A percentile compares a stretch with the other conserved stretches of the same genome.
These are phyloP conservation scores for Chalara sp. DNA, from an alignment of 2,329 filamentous ascomycete genomes.

Conservation along the genomic window DNA sequence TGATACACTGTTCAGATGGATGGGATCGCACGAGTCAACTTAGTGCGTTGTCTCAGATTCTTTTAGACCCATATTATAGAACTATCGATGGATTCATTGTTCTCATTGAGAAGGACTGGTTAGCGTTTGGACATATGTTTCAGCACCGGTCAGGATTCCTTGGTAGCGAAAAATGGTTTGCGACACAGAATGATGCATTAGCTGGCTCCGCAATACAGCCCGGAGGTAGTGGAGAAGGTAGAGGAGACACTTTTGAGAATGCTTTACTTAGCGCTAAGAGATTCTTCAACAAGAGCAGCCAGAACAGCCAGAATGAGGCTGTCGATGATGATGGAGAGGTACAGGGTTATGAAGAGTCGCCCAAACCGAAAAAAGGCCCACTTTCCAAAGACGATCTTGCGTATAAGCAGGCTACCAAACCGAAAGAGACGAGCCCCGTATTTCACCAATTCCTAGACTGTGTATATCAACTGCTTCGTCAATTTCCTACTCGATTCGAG, in stretches of 20 bases:
- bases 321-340: constrained; percentile 45
- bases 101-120: constrained; percentile 93
- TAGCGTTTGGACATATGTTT: constrained; percentile 98
- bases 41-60: constrained; percentile 83
- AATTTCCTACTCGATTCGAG: constrained; percentile 84
- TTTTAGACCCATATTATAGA: constrained; percentile 91
- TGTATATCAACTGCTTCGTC: constrained; percentile 81
- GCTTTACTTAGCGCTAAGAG: constrained; percentile 78
- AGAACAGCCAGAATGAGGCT: constrained; percentile 51
- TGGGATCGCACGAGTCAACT: constrained; percentile 97
- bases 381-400: constrained; percentile 30
- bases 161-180: constrained; percentile 91
- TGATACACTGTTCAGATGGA: constrained; percentile 97
- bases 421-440: constrained; percentile 90
- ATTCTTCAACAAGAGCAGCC: constrained; percentile 78
- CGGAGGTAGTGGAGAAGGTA: constrained; percentile 40
- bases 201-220: constrained; percentile 57
- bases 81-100: constrained; percentile 93
- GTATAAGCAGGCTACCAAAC: constrained; percentile 64
- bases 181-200: constrained; percentile 73
- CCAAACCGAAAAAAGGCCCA: constrained; percentile 31
- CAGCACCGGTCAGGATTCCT: constrained; percentile 83
- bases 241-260: constrained; percentile 75
- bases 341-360: constrained; percentile 21
- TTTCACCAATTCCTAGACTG: constrained; percentile 98